A percentile compares a stretch with the other conserved stretches of the same genome.
Conservation (phyloP, 495 filamentous ascomycete genomes). For the Usnea hakonensis region DNA sequence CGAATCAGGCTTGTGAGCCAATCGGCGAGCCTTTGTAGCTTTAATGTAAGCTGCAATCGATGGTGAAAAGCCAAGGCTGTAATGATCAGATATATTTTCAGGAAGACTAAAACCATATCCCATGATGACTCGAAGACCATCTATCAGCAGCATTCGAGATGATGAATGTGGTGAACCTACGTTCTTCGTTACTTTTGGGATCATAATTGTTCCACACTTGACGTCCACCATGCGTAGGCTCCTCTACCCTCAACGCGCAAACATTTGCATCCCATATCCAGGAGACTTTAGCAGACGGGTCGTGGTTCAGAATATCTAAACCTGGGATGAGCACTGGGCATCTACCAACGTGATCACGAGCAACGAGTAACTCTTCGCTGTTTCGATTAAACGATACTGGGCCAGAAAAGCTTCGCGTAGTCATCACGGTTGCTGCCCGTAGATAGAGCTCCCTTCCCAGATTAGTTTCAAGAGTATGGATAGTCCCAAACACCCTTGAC, state of each 20-base stretch:
- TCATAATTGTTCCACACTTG: slow-evolving; percentile 66
- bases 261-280: slow-evolving; percentile 47
- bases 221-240: slow-evolving; percentile 38
- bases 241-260: slow-evolving; percentile 43
- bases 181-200: slow-evolving; percentile 57
- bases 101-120: slow-evolving; percentile 60
- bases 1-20: neutral
- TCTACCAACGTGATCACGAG: neutral
- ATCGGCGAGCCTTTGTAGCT: slow-evolving; percentile 7
- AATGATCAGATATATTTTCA: slow-evolving; percentile 50
- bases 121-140: slow-evolving; percentile 44
- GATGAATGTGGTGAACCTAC: slow-evolving; percentile 30
- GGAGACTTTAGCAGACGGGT: slow-evolving; percentile 48
- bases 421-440: slow-evolving; percentile 58
- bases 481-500: neutral
- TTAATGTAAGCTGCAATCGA: slow-evolving; percentile 7
- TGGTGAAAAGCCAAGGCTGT: slow-evolving; percentile 35
- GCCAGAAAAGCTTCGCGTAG: slow-evolving; percentile 46
- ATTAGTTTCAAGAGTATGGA: neutral
- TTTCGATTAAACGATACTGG: slow-evolving; percentile 9
- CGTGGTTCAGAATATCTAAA: slow-evolving; percentile 55
- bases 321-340: slow-evolving; percentile 50
- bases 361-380: neutral
- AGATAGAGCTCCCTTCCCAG: slow-evolving; percentile 50
- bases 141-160: neutral